These are phyloP conservation scores for Lachnellula subtilissima DNA, from an alignment of 2,329 filamentous ascomycete genomes.

Conservation along the genomic window DNA sequence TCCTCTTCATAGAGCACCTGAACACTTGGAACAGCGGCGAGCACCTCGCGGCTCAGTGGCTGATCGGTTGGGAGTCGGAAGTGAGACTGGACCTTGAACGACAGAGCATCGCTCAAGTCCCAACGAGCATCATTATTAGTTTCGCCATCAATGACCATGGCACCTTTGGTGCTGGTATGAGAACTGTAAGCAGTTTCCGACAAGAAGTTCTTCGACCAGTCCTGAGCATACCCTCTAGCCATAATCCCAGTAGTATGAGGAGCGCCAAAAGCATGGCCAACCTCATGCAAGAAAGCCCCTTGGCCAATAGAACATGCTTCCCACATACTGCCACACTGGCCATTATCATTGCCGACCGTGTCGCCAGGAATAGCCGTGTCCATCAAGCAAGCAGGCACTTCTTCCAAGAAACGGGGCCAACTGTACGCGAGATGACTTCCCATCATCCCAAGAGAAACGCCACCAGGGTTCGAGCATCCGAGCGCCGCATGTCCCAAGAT, in stretches of 20 bases:
- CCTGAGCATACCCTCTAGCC: constrained; percentile 39
- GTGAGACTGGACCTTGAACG: constrained; percentile 64
- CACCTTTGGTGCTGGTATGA: constrained; percentile 21
- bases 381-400: constrained; percentile 49
- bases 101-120: constrained; percentile 63
- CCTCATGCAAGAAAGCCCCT: constrained; percentile 67
- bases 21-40: constrained; percentile 6
- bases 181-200: constrained; percentile 33
- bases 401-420: constrained; percentile 66
- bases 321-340: constrained; percentile 40
- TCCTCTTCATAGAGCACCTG: constrained; percentile 15
- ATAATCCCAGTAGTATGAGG: constrained; percentile 66
- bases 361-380: constrained; percentile 36
- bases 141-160: constrained; percentile 33
- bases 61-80: constrained; percentile 61
- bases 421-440: constrained; percentile 67
- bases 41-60: constrained; percentile 28
- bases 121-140: constrained; percentile 57
- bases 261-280: constrained; percentile 65
- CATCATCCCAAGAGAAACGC: constrained; percentile 64
- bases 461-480: constrained; percentile 46
- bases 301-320: constrained; percentile 51
- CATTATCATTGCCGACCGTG: constrained; percentile 38
- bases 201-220: constrained; percentile 42
- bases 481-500: constrained; percentile 64